These are phyloP conservation scores for Sequoiadendron giganteum DNA, from an alignment of 75 land plant genomes.

Conservation along the genomic window DNA sequence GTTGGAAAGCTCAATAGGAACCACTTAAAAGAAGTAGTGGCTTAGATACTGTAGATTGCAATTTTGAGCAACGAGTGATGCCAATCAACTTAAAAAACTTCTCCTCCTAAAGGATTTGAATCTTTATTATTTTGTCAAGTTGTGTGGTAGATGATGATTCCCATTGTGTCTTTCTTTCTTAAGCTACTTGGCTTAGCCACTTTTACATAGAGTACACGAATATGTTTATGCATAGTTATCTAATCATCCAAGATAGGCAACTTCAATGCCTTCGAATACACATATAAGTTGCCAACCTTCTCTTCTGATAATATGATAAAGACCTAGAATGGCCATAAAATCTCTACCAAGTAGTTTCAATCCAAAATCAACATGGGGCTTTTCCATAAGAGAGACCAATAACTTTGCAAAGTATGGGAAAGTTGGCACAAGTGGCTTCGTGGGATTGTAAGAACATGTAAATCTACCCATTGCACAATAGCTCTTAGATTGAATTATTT, in stretches of 20 bases:
- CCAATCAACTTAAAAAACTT: no score
- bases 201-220: no score
- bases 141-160: no score
- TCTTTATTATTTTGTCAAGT: no score
- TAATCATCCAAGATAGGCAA: slow-evolving; percentile 69
- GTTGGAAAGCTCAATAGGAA: no score
- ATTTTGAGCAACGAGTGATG: no score
- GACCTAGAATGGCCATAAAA: slow-evolving; percentile 85
- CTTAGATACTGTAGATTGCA: no score
- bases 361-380: slow-evolving; percentile 97
- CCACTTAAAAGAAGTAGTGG: no score
- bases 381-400: slow-evolving; percentile 90
- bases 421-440: slow-evolving; percentile 82
- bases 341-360: slow-evolving; percentile 78
- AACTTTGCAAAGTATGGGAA: slow-evolving; percentile 98
- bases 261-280: slow-evolving; percentile 89
- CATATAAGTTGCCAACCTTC: slow-evolving; percentile 78
- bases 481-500: slow-evolving; percentile 83
- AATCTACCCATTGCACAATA: slow-evolving; percentile 87
- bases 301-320: slow-evolving; percentile 69
- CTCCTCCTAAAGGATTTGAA: no score
- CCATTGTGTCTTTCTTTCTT: no score
- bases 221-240: slow-evolving; percentile 24
- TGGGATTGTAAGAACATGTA: slow-evolving; percentile 92
- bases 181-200: no score